Conservation (phyloP, 768 basidiomycete species). For the Lyophyllum atratum region DNA sequence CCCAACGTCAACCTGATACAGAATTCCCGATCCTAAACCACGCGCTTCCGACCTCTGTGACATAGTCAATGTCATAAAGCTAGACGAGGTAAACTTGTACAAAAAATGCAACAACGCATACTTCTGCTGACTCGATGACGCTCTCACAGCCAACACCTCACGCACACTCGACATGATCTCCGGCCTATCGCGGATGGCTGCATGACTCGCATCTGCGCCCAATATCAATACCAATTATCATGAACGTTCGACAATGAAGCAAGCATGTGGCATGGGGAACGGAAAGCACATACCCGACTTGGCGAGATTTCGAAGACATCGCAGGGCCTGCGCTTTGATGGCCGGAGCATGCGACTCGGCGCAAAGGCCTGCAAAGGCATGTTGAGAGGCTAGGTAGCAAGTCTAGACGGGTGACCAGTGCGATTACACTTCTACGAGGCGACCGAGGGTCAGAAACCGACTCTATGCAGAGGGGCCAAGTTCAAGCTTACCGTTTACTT, state of each 20-base stretch:
- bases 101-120: slow-evolving; percentile 20
- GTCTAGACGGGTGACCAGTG: slow-evolving; percentile 8
- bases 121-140: slow-evolving; percentile 18
- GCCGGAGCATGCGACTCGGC: slow-evolving; percentile 6
- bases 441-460: neutral
- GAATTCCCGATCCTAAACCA: slow-evolving; percentile 12
- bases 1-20: no score
- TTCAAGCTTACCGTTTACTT: slow-evolving; percentile 9
- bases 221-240: neutral
- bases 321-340: slow-evolving; percentile 15
- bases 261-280: no score
- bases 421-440: slow-evolving; percentile 8
- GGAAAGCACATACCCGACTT: slow-evolving; percentile 11
- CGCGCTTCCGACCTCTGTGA: slow-evolving; percentile 10
- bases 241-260: neutral
- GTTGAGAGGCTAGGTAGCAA: slow-evolving; percentile 12
- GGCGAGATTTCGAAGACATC: slow-evolving; percentile 19
- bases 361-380: slow-evolving; percentile 11
- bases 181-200: slow-evolving; percentile 1
- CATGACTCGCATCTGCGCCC: slow-evolving; percentile 10
- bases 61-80: no score
- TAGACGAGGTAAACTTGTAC: slow-evolving; percentile 8
- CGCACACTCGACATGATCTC: slow-evolving; percentile 10
- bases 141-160: slow-evolving; percentile 7
- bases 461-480: neutral